These are phyloP conservation scores for Peniophora sp. DNA, from an alignment of 1,284 basidiomycete genomes.

Conservation along the genomic window DNA sequence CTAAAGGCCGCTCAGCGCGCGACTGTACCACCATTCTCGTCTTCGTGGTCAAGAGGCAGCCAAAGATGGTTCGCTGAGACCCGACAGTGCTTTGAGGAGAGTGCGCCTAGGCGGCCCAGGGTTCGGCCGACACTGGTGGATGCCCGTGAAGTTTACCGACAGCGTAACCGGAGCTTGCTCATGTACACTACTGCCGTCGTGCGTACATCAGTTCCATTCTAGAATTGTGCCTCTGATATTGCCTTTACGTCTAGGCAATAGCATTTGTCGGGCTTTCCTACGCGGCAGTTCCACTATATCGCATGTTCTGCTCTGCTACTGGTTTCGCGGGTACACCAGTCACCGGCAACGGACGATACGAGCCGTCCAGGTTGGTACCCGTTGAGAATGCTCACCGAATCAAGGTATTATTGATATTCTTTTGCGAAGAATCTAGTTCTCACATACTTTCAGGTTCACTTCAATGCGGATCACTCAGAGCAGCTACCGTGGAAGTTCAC, in stretches of 20 bases:
- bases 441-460: constrained; percentile 50
- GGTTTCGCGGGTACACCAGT: constrained; percentile 95
- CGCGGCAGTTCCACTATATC: constrained; percentile 94
- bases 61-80: too few species aligned
- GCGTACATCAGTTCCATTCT: constrained; percentile 21
- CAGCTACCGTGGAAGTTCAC: constrained; percentile 91
- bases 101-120: too few species aligned
- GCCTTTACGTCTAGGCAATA: constrained; percentile 49
- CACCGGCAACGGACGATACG: constrained; percentile 76
- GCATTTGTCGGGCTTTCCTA: constrained; percentile 83
- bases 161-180: constrained; percentile 64
- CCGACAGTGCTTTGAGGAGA: too few species aligned
- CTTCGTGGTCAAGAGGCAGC: too few species aligned
- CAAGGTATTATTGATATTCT: constrained; percentile 27
- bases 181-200: constrained; percentile 79
- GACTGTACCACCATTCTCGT: too few species aligned
- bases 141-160: constrained; percentile 27
- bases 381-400: constrained; percentile 68
- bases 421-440: too few species aligned
- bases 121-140: neutral
- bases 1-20: too few species aligned
- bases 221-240: neutral
- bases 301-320: constrained; percentile 96
- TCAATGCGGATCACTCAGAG: constrained; percentile 90
- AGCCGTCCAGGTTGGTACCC: constrained; percentile 76